Evolutionary conservation across 1,139 yeast species (phyloP), one percentile per base, ranked within the genome.

Genomic region (Meyerozyma carpophila): DNA sequence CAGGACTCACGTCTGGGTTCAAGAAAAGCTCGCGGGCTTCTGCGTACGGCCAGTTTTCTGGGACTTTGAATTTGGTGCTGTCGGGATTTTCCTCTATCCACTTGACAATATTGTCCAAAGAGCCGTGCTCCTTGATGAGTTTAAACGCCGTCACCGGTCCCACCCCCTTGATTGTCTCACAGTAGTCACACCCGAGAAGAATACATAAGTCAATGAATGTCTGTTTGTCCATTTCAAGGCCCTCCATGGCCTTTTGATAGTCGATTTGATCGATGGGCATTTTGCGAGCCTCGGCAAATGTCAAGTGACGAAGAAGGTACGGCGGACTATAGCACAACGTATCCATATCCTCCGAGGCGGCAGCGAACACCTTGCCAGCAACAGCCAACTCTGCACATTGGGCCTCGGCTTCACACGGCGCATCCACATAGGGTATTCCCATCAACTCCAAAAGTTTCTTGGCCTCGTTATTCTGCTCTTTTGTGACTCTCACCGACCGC

Each of bases 311-410:
- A 49, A 93, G 70, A 46, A 93, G 67, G 47, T 70, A 81, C 2
- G 96, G 95, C 1, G 98, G 88, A 44, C 81, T 82, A 61, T 93
- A 93, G 57, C 98, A 93, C 45, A 93, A 65, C 0, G 98, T 94
- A 65, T 93, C 99, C 98, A 93, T 93, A 78, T 93, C 99, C 62
- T 93, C 99, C 3, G 96, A 87, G 1, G 98, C 99, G 2, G 98
- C 96, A 10, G 96, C 98, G 61, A 82, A 93, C 0, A 93, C 98
- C 58, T 84, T 84, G 4, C 95, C 97, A 13, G 81, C 80, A 47
- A 81, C 79, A 2, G 98, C 97, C 45, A 93, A 68, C 51, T 82
- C 95, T 0, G 98, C 98, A 70, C 98, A 93, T 58, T 93, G 98
- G 0, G 98, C 96, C 61, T 93, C 99, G 0, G 99, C 99, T 64